These are phyloP conservation scores for Populus euphratica DNA, from an alignment of 345 rosid species.

Conservation along the genomic window DNA sequence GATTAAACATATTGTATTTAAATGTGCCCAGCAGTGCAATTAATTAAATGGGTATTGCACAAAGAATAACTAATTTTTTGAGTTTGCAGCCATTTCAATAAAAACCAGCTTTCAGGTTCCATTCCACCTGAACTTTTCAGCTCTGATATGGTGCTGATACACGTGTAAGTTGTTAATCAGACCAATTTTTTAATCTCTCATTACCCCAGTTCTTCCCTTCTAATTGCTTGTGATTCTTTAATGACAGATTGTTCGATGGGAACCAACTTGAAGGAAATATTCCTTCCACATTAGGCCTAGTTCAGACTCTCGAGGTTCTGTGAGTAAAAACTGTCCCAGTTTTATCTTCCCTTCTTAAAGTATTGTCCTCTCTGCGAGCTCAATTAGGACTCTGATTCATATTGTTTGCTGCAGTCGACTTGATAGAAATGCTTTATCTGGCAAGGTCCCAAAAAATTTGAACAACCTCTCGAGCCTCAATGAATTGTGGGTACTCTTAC, in stretches of 20 bases:
- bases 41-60: neutral
- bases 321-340: constrained; percentile 44
- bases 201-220: neutral
- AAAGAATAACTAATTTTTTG: constrained; percentile 10
- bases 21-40: neutral
- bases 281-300: constrained; percentile 59
- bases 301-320: constrained; percentile 94
- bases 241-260: constrained; percentile 69
- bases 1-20: neutral
- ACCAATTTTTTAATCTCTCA: neutral
- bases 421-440: constrained; percentile 72
- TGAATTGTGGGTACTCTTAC: constrained; percentile 56
- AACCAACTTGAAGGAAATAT: constrained; percentile 65
- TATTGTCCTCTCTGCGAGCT: neutral
- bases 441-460: constrained; percentile 60
- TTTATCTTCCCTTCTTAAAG: neutral
- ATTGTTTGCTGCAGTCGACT: constrained; percentile 68
- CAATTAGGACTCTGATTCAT: constrained; percentile 8
- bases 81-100: constrained; percentile 79
- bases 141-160: constrained; percentile 72
- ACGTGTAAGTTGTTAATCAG: constrained; percentile 57
- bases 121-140: constrained; percentile 65
- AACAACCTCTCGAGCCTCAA: constrained; percentile 66
- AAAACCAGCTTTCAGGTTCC: constrained; percentile 83
- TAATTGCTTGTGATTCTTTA: constrained; percentile 6